These are phyloP conservation scores for Catunica adiposa DNA, from an alignment of 2,329 filamentous ascomycete species.

Conservation along the genomic window DNA sequence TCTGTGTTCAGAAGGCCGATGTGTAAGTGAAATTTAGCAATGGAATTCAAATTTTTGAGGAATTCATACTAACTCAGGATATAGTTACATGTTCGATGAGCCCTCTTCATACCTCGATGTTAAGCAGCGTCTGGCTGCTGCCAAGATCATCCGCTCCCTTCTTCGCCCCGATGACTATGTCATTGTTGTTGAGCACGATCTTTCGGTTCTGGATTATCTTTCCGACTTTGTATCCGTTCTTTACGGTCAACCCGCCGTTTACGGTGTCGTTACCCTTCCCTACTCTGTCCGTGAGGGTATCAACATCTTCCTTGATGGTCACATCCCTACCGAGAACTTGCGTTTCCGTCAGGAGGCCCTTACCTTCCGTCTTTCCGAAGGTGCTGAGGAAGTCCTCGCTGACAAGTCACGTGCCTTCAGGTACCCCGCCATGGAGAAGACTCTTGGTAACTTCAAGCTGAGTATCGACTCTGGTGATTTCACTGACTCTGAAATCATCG, in stretches of 20 bases:
- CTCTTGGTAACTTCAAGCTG: constrained; percentile 73
- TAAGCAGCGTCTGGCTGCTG: constrained; percentile 91
- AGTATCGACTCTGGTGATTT: constrained; percentile 69
- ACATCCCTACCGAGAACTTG: constrained; percentile 95
- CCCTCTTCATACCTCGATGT: constrained; percentile 98
- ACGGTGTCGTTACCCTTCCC: constrained; percentile 92
- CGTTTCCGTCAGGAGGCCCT: constrained; percentile 95
- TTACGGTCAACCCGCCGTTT: constrained; percentile 87
- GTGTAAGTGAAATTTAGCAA: constrained; percentile 27
- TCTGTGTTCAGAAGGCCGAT: constrained; percentile 90
- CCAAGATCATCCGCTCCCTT: constrained; percentile 79
- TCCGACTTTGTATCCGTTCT: constrained; percentile 97
- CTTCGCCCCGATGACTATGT: constrained; percentile 84
- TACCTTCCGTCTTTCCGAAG: constrained; percentile 85
- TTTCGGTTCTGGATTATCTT: constrained; percentile 95
- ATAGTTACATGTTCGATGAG: constrained; percentile 92
- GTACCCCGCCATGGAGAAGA: constrained; percentile 89
- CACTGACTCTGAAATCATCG: constrained; percentile 94
- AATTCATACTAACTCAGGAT: constrained; percentile 8
- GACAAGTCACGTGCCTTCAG: constrained; percentile 73
- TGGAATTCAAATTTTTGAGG: constrained; percentile 16
- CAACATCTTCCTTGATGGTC: constrained; percentile 97
- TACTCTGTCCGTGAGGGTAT: constrained; percentile 96
- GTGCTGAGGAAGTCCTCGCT: constrained; percentile 69
- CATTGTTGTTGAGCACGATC: constrained; percentile 97